Evolutionary conservation across 441 rosid species (phyloP), one percentile per base, ranked within the genome.

Genomic region (Codiaeum variegatum): DNA sequence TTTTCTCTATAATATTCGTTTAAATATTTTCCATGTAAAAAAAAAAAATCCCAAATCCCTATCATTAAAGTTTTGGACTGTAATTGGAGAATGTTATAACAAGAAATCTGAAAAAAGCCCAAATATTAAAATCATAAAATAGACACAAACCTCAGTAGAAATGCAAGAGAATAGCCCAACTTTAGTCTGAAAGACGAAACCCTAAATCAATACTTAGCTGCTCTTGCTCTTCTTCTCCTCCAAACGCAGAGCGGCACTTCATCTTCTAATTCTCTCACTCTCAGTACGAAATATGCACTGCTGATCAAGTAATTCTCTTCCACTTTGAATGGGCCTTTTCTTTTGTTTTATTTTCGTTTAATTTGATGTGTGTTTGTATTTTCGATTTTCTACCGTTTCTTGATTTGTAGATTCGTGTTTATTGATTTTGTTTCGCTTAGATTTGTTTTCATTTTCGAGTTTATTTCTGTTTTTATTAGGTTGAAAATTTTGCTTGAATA

Each of bases 401-500:
- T 3, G 6, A 13, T 16, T 63, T 54, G 16, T 15, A 24, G 19
- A 23, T 34, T 51, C n/a, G 15, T 5, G 1, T 44, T 34, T 34
- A 15, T 61, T 62, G 16, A 2, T 65, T 42, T 44, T 56, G 12
- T 58, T 13, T 21, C 19, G 46, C 12, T 16, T 60, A 11, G 23
- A 29, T 38, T 54, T 0, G 10, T 13, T 67, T 49, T 40, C 16
- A 55, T n/a, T 36, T 9, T 51, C 7, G 13, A 49, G 38, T 5
- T 58, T 23, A 16, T 64, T 62, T 1, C 5, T 11, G 32, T 11
- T 31, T 42, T 24, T 34, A 26, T 19, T 10, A 69, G 74, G 81
- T 75, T 74, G 59, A 7, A 61, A 18, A 59, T 64, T 76, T 68
- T 67, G 73, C 38, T 49, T 15, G 63, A 21, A 28, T 38, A 95